phyloP scores from a whole-genome alignment of 108 stramenopile genomes.

The Fragilaria crotonensis region DNA sequence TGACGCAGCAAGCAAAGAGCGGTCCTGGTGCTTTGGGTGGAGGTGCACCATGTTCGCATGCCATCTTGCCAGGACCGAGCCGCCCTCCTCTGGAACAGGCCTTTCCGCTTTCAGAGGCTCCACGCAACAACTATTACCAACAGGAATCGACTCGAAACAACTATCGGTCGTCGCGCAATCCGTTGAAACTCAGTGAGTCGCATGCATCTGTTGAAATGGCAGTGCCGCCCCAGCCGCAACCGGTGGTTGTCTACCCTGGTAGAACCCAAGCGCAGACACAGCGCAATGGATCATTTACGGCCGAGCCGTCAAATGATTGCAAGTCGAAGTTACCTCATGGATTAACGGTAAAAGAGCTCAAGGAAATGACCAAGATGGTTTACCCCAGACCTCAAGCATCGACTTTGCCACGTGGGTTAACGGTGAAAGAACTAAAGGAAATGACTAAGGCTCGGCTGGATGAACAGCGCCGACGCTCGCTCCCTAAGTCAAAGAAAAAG shows the following conservation, averaged over 20 bases:
- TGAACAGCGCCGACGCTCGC: slow-evolving; percentile 30
- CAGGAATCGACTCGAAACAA: slow-evolving; percentile 1
- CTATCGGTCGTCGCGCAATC: too few species aligned
- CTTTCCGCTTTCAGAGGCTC: not conserved
- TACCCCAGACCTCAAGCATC: not conserved
- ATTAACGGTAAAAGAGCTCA: slow-evolving; percentile 87
- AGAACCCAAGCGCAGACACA: too few species aligned
- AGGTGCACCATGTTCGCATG: too few species aligned
- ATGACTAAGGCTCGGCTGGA: slow-evolving; percentile 86
- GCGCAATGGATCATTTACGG: too few species aligned
- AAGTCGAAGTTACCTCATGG: slow-evolving; percentile 81
- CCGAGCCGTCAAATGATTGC: too few species aligned
- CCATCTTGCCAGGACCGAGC: too few species aligned
- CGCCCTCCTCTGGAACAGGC: not conserved
- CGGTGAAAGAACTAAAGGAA: slow-evolving; percentile 89
- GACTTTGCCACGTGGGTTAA: slow-evolving; percentile 85
- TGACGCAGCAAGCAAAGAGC: not conserved
- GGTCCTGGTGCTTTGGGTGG: not conserved
- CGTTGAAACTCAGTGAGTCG: too few species aligned
- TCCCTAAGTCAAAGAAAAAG: not conserved
- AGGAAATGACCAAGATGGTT: slow-evolving; percentile 95
- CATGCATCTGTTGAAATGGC: too few species aligned
- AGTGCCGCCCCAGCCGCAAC: too few species aligned
- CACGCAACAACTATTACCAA: not conserved
- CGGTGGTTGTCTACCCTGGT: too few species aligned